Evolutionary conservation across 257 asterid species (phyloP).

Genomic region (Lithospermum erythrorhizon): DNA sequence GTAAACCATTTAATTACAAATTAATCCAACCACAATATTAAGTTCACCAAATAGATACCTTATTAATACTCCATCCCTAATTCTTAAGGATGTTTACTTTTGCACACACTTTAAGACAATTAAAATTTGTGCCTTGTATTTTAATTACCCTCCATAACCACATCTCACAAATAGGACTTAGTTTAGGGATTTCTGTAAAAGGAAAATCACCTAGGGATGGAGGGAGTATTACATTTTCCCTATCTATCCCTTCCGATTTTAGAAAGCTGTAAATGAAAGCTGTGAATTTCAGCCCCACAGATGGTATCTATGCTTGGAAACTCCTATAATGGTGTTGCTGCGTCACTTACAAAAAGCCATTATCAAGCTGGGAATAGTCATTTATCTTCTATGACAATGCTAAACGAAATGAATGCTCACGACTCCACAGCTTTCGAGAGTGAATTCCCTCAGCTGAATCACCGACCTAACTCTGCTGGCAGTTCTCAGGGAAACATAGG

Average conservation of each 20-base stretch:
- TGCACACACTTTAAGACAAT: too few relatives aligned
- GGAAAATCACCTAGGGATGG: too few relatives aligned
- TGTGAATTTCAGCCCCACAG: constrained; percentile 66
- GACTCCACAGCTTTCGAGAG: constrained; percentile 61
- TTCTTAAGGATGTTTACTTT: too few relatives aligned
- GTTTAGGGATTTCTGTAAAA: too few relatives aligned
- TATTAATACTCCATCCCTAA: too few relatives aligned
- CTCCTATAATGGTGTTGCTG: constrained; percentile 65
- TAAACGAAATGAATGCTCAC: constrained; percentile 55
- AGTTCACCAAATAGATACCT: too few relatives aligned
- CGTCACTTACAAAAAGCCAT: constrained; percentile 69
- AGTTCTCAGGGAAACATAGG: constrained; percentile 81
- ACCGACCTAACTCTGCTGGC: constrained; percentile 71
- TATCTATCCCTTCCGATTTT: neutral
- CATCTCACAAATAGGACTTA: too few relatives aligned
- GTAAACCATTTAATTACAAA: neutral
- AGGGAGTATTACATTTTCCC: neutral
- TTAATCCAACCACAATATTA: neutral
- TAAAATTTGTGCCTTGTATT: too few relatives aligned
- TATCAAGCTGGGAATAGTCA: constrained; percentile 58
- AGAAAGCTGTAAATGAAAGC: constrained; percentile 13
- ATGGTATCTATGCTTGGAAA: constrained; percentile 69
- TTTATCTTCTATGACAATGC: constrained; percentile 50
- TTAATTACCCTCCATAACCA: too few relatives aligned
- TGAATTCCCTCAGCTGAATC: constrained; percentile 82